These are phyloP conservation scores for Phlyctochytrium planicorne DNA, from an alignment of 192 early-diverging fungal species.

Conservation along the genomic window DNA sequence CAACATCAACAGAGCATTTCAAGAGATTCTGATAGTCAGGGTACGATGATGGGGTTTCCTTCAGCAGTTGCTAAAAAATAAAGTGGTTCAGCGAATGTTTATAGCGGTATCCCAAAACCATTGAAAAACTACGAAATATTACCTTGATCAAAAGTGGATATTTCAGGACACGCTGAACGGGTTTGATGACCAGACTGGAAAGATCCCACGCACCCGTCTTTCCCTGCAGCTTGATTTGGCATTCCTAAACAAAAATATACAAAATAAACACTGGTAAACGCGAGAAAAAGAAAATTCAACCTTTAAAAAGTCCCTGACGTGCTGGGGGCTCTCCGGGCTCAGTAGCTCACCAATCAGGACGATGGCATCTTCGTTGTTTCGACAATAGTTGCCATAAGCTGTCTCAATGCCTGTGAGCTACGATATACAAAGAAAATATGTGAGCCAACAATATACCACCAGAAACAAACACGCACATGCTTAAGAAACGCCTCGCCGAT, in stretches of 20 bases:
- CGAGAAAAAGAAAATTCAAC: slow-evolving; percentile 26
- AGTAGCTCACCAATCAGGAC: slow-evolving; percentile 63
- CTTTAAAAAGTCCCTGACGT: slow-evolving; percentile 48
- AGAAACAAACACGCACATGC: slow-evolving; percentile 30
- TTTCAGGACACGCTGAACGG: slow-evolving; percentile 96
- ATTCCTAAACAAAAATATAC: slow-evolving; percentile 46
- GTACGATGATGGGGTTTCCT: slow-evolving; percentile 54
- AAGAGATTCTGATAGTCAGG: slow-evolving; percentile 58
- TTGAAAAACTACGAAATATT: slow-evolving; percentile 25
- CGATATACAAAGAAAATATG: slow-evolving; percentile 10
- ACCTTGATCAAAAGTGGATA: slow-evolving; percentile 84
- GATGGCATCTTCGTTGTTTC: slow-evolving; percentile 69
- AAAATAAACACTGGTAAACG: slow-evolving; percentile 12
- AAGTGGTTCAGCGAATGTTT: no score
- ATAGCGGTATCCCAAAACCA: slow-evolving; percentile 16
- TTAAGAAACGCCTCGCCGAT: slow-evolving; percentile 39
- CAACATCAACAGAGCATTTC: slow-evolving; percentile 48
- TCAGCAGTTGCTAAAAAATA: slow-evolving; percentile 51
- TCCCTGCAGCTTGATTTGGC: slow-evolving; percentile 61
- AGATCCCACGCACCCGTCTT: slow-evolving; percentile 90
- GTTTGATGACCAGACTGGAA: slow-evolving; percentile 87
- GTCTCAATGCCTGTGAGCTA: slow-evolving; percentile 46
- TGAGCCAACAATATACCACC: slow-evolving; percentile 49
- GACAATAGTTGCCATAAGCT: slow-evolving; percentile 74
- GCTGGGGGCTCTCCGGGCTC: slow-evolving; percentile 29